Evolutionary conservation across 805 yeast species (phyloP), one percentile per base, ranked within the genome.

Genomic region (Ogataea angusta): DNA sequence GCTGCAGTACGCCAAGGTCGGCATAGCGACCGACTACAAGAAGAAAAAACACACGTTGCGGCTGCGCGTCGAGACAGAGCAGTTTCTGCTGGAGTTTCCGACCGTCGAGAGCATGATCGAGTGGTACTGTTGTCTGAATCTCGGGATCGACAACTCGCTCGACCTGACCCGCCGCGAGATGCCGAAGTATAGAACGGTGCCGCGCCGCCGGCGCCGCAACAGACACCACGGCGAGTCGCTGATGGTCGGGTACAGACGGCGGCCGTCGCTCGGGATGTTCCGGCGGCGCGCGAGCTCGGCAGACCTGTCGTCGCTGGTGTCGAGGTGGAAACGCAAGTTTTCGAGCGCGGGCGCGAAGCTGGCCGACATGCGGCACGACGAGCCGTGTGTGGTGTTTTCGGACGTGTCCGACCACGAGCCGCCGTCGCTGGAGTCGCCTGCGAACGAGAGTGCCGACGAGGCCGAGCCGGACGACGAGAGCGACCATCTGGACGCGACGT

Each of bases 1-100:
- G 2, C 69, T 91, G 27, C 98, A 93, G 62, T 81, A 82, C 63
- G 90, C 93, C 10, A 80, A 73, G 52, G 64, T 86, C 32, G 99
- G 99, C 0, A 67, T 88, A 10, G 96, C 98, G 0, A 70, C 78
- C 2, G 99, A 91, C 62, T 88, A 88, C 62, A 75, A 73, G 42
- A 87, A 88, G 59, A 75, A 74, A 48, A 70, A 76, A 13, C 75
- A 79, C 55, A 86, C 82, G 4, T 61, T 89, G 28, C 67, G 99
- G 36, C 51, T 91, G 13, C 74, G 99, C 15, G 74, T 83, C 26
- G 98, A 91, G 62, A 75, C 82, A 28, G 89, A 86, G 60, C 98
- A 91, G 60, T 73, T 87, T 46, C 59, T 91, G 30, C 49, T 91
- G 2, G 79, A 77, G 41, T 86, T 86, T 53, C 60, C 75, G 2